Base-by-base conservation (phyloP, 169 alveolate genomes). In the Eimeria nieschulzi region DNA sequence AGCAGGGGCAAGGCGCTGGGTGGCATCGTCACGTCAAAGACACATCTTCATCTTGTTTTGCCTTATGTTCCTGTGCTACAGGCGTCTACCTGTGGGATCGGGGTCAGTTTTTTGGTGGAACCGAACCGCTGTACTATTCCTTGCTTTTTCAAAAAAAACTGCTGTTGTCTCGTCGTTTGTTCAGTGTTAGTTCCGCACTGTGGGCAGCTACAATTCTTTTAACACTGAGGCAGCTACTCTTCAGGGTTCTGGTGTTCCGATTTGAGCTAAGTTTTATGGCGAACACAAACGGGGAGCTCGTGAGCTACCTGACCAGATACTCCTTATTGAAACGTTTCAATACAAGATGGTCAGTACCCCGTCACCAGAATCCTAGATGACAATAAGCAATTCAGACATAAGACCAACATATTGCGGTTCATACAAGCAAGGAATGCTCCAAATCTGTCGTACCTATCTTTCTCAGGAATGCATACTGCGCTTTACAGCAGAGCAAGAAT, bases 251-350 rank as follows among this genome's bases (percentile, higher is more conserved):
- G 92, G 72, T 86, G n/a, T 86, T 86, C 33, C 73, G 55, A 75
- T 86, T 86, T 64, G 92, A 86, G 83, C 79, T 88, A 61, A 88
- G 93, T 59, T 88, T 88, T 53, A 82, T 88, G 83, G 83, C 83
- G 46, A 88, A 72, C 83, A 76, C 78, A 83, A 88, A 51, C 54
- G 75, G 80, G 9, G 83, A 88, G 54, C 75, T 88, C 21, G 88
- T 88, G 53, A 75, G 78, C 33, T 88, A 76, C 88, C 72, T 88
- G 10, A 75, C 87, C 68, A 75, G 66, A 66, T 88, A 88, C 51
- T 78, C 93, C 12, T 56, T 70, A 2, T 55, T 88, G 13, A 79
- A 88, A 15, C 59, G 66, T 17, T 88, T 88, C 70, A 88, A 88
- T 56, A 70, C 82, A 21, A 78, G 63, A 55, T 88, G 93, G 93